Conservation (phyloP, 306 rosid species). For the Dalbergia oliveri region DNA sequence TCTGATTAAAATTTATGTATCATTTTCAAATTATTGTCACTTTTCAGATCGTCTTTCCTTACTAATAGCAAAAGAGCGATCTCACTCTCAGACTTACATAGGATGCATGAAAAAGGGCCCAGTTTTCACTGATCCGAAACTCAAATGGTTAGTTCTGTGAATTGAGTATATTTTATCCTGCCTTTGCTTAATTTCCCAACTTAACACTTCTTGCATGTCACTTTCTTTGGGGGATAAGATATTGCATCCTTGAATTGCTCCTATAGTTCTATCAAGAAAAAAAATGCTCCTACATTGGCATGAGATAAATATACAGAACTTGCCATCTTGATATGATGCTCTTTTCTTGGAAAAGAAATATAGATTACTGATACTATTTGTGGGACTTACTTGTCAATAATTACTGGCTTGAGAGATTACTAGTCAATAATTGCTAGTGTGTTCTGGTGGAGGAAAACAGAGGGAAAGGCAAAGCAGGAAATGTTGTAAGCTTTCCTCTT, state of each 20-base stretch:
- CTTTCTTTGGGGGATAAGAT: neutral
- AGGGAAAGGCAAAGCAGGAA: neutral
- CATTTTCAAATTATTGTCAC: constrained; percentile 40
- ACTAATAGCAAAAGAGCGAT: constrained; percentile 78
- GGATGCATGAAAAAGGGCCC: constrained; percentile 99
- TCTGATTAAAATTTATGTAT: constrained; percentile 39
- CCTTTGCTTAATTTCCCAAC: constrained; percentile 12
- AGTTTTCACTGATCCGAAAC: constrained; percentile 93
- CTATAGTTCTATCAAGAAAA: neutral
- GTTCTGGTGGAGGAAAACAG: neutral
- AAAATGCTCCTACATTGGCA: neutral
- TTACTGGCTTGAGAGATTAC: constrained; percentile 17
- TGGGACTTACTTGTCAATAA: constrained; percentile 18
- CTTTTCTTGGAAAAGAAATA: constrained; percentile 20
- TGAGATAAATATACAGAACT: constrained; percentile 6
- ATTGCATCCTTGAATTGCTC: constrained; percentile 29
- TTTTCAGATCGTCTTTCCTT: constrained; percentile 85
- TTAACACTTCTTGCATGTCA: neutral
- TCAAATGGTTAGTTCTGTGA: constrained; percentile 80
- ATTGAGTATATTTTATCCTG: constrained; percentile 14
- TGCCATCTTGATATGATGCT: constrained; percentile 5
- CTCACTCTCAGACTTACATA: constrained; percentile 90
- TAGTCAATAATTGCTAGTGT: neutral
- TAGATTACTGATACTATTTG: neutral
- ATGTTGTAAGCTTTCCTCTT: neutral